Evolutionary conservation across 169 alveolate genomes (phyloP).

Genomic region (Plasmodium malariae): DNA sequence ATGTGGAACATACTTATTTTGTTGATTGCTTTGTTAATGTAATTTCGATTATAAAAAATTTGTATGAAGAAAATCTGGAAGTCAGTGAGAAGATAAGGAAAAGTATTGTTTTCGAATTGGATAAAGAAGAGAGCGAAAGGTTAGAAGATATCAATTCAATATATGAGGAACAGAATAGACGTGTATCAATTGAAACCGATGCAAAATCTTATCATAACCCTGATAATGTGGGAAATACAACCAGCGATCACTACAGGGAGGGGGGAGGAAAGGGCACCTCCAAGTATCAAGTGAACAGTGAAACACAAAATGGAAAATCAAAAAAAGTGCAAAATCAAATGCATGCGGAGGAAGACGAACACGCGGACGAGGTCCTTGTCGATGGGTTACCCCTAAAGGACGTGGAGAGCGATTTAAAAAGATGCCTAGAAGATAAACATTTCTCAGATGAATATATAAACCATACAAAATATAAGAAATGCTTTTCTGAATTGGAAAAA

Average conservation of each 20-base stretch:
- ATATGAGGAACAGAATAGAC: slow-evolving; percentile 10
- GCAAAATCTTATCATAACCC: background rate
- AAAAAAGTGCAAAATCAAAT: background rate
- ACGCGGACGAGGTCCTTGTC: background rate
- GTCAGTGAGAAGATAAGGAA: slow-evolving; percentile 43
- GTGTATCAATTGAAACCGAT: background rate
- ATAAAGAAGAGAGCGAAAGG: slow-evolving; percentile 62
- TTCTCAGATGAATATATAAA: slow-evolving; percentile 32
- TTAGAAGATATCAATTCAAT: slow-evolving; percentile 20
- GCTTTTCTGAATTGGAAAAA: slow-evolving; percentile 27
- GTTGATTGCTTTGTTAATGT: slow-evolving; percentile 51
- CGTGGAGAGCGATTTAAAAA: slow-evolving; percentile 62
- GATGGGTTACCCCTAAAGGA: slow-evolving; percentile 43
- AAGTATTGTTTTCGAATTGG: slow-evolving; percentile 36
- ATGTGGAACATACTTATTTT: slow-evolving; percentile 16
- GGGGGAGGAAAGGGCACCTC: background rate
- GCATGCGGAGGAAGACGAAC: background rate
- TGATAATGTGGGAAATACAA: background rate
- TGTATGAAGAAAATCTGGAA: slow-evolving; percentile 40
- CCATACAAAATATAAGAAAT: slow-evolving; percentile 27
- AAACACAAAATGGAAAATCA: background rate
- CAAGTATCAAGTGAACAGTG: background rate
- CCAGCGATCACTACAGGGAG: no score
- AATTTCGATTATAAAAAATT: slow-evolving; percentile 25
- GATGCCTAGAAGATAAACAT: slow-evolving; percentile 39